Base-by-base conservation (phyloP, 768 basidiomycete species). In the Termitomyces sp. region DNA sequence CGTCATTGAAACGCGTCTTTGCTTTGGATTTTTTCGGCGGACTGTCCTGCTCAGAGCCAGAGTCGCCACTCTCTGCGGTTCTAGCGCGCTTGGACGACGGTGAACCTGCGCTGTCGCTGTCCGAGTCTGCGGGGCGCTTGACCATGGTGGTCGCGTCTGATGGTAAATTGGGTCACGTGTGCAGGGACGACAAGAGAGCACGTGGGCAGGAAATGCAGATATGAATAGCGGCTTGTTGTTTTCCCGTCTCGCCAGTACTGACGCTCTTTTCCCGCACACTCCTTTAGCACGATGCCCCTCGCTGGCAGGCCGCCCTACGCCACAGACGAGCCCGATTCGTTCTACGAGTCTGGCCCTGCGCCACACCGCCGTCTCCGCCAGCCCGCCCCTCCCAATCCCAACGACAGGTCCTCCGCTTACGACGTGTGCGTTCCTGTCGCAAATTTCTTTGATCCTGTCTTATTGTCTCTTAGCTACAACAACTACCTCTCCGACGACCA, bases 231-330 rank as follows among this genome's bases (percentile, higher is more conserved):
- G 22, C 34, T 22, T 26, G 36, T 36, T 18, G 61, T 57, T 41
- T 55, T 60, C 64, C 60, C 60, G 62, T n/a, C n/a, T n/a, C n/a
- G n/a, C n/a, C n/a, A n/a, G n/a, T 64, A 62, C 62, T 60, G 37
- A 42, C 31, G 34, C 34, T 51, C 50, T 26, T 51, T 51, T 51
- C 15, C 18, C 34, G 42, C 64, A 54, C 61, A 58, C 65, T 60
- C 64, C 62, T 62, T 58, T 56, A 50, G 53, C 55, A 74, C 75
- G 71, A 68, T 81, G 24, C 76, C 84, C 54, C 74, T 84, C 59
- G 83, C 84, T 68, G 82, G 83, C 59, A 77, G 75, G 70, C 85
- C 85, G 13, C 85, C 85, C 28, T 88, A 80, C 67, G 87, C 84
- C 47, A 87, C 85, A 37, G 83, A 89, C 72, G 81, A 86, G 64